phyloP scores from a whole-genome alignment of 371 early-diverging fungal genomes.

The Batrachochytrium dendrobatidis region DNA sequence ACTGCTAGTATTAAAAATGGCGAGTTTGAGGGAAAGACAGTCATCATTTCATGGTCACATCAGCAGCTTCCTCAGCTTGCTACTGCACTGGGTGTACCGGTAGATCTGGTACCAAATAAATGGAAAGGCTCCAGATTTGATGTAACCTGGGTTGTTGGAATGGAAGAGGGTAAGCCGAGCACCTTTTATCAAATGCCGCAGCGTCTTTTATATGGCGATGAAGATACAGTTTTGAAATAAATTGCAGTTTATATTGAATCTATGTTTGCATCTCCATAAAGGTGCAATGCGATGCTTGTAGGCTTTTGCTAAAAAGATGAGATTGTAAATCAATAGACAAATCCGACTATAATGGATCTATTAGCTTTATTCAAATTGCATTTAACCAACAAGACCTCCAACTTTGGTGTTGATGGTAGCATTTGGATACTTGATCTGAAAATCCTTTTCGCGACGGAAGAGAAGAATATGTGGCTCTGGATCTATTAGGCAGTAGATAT shows the following conservation, averaged over 20 bases:
- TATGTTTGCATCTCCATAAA: too few relatives aligned
- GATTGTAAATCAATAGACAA: too few relatives aligned
- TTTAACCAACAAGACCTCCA: background rate
- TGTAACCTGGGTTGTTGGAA: slow-evolving; percentile 36
- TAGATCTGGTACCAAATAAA: slow-evolving; percentile 22
- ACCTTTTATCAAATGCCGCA: slow-evolving; percentile 30
- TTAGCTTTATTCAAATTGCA: background rate
- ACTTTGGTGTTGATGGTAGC: slow-evolving; percentile 4
- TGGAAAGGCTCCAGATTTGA: slow-evolving; percentile 40
- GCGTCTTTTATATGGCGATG: slow-evolving; percentile 35
- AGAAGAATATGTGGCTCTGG: slow-evolving; percentile 80
- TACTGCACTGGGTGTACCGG: slow-evolving; percentile 24
- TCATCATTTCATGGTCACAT: slow-evolving; percentile 38
- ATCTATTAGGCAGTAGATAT: slow-evolving; percentile 25
- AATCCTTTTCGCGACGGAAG: slow-evolving; percentile 64
- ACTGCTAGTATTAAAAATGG: slow-evolving; percentile 2
- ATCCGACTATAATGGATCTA: background rate
- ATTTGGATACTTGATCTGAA: slow-evolving; percentile 22
- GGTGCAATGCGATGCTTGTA: too few relatives aligned
- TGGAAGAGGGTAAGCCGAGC: background rate
- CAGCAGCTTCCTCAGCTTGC: slow-evolving; percentile 35
- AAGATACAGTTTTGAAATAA: slow-evolving; percentile 15
- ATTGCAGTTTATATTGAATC: too few relatives aligned
- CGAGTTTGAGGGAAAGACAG: slow-evolving; percentile 16
- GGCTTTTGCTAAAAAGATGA: too few relatives aligned